Conservation (phyloP, 2,329 filamentous ascomycete genomes). For the Clonostachys rhizophaga region DNA sequence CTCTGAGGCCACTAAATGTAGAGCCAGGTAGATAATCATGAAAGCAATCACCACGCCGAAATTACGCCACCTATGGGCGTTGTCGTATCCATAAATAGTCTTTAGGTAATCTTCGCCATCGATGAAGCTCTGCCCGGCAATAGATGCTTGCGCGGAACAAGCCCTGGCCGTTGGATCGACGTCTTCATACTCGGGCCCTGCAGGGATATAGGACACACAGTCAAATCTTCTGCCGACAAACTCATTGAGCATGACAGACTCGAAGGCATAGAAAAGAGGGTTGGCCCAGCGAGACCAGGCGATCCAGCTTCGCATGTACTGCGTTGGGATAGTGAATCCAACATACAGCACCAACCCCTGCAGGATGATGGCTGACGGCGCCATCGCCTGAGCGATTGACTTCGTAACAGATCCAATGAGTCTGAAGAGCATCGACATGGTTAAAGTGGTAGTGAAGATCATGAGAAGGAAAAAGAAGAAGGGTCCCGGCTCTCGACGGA, state of each 20-base stretch:
- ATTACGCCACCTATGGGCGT: conserved; percentile 49
- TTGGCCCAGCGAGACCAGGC: conserved; percentile 22
- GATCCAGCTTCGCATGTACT: conserved; percentile 40
- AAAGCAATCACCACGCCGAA: conserved; percentile 58
- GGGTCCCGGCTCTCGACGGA: conserved; percentile 1
- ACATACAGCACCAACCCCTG: conserved; percentile 37
- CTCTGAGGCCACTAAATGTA: conserved; percentile 33
- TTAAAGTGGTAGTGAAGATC: conserved; percentile 66
- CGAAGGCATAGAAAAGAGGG: conserved; percentile 75
- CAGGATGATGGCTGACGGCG: conserved; percentile 18
- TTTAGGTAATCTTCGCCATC: conserved; percentile 53
- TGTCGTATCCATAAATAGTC: conserved; percentile 50
- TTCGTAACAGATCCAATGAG: conserved; percentile 9
- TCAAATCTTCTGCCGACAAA: conserved; percentile 61
- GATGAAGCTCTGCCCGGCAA: conserved; percentile 45
- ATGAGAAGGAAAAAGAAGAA: conserved; percentile 59
- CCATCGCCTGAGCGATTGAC: conserved; percentile 19
- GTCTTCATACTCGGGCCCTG: conserved; percentile 9
- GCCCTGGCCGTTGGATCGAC: conserved; percentile 36
- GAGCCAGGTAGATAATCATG: conserved; percentile 38
- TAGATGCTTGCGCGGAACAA: conserved; percentile 54
- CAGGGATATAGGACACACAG: conserved; percentile 45
- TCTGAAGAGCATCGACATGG: conserved; percentile 39
- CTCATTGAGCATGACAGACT: conserved; percentile 78
- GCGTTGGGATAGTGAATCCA: conserved; percentile 33